Percentiles rank a stretch among this genome's conserved stretches.
Conservation (phyloP, 106 monocot species). For the Phalaenopsis aphrodite region DNA sequence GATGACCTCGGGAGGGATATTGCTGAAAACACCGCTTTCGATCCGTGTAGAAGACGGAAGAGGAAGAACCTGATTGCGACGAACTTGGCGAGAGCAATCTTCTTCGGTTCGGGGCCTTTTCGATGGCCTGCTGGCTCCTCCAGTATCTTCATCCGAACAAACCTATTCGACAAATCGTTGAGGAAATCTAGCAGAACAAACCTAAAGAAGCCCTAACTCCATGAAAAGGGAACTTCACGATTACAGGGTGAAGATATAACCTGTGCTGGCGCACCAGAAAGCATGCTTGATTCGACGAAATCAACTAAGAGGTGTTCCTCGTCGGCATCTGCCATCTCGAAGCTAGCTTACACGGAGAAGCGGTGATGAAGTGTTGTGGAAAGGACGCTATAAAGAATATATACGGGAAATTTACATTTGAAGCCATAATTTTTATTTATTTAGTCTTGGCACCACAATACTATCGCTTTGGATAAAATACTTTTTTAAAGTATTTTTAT, state of each 20-base stretch:
- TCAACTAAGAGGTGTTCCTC: slow-evolving; percentile 60
- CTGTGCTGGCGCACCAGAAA: slow-evolving; percentile 24
- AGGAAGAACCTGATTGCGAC: neutral
- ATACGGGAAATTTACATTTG: too few relatives aligned
- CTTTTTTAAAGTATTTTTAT: too few relatives aligned
- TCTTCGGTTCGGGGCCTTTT: slow-evolving; percentile 40
- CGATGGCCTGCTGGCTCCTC: slow-evolving; percentile 11
- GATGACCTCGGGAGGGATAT: slow-evolving; percentile 80
- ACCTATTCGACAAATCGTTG: neutral
- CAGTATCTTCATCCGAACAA: neutral
- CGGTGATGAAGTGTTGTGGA: too few relatives aligned
- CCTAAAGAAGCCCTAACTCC: slow-evolving; percentile 9
- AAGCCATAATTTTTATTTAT: too few relatives aligned
- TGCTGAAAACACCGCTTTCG: slow-evolving; percentile 51
- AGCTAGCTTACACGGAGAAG: neutral
- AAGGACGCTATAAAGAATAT: too few relatives aligned
- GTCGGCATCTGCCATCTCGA: slow-evolving; percentile 26
- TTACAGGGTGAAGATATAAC: slow-evolving; percentile 4
- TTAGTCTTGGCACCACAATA: too few relatives aligned
- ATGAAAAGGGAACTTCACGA: neutral
- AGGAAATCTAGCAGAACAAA: neutral
- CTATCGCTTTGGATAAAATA: too few relatives aligned
- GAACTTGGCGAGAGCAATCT: slow-evolving; percentile 2
- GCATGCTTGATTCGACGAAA: slow-evolving; percentile 89
- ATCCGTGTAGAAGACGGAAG: slow-evolving; percentile 18